Evolutionary conservation across 2,329 filamentous ascomycete species (phyloP).

Genomic region (Arthrobotrys pseudoclavata): DNA sequence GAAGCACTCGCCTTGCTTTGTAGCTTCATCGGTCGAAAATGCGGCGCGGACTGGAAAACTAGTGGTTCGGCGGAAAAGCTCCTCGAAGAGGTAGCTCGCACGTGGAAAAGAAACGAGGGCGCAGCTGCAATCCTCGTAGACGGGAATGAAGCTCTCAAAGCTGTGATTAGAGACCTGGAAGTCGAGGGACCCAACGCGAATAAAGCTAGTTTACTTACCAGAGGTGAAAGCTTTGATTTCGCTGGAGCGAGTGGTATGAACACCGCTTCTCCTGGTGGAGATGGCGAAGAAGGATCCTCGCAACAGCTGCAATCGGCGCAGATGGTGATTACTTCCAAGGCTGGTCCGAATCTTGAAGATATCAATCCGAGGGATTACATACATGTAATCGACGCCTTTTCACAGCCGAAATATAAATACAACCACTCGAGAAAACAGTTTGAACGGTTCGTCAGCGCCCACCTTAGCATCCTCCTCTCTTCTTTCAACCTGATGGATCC

Average conservation of each 20-base stretch:
- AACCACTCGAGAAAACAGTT: constrained; percentile 90
- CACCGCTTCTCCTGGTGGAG: constrained; percentile 37
- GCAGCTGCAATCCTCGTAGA: constrained; percentile 88
- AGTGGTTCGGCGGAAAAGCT: constrained; percentile 93
- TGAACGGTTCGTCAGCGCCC: constrained; percentile 72
- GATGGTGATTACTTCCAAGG: constrained; percentile 20
- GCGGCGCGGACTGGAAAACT: constrained; percentile 95
- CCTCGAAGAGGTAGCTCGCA: constrained; percentile 88
- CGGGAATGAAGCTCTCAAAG: constrained; percentile 80
- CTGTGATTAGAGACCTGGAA: constrained; percentile 86
- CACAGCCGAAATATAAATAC: constrained; percentile 84
- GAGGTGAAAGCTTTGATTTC: constrained; percentile 61
- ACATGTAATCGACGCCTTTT: constrained; percentile 84
- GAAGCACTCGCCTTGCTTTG: constrained; percentile 87
- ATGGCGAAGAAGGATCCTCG: constrained; percentile 53
- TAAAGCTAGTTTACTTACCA: constrained; percentile 67
- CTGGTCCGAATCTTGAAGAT: constrained; percentile 69
- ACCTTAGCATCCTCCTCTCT: constrained; percentile 13
- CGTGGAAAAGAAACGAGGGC: constrained; percentile 82
- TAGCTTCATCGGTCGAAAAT: constrained; percentile 90
- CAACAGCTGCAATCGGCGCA: constrained; percentile 17
- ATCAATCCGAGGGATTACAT: constrained; percentile 84
- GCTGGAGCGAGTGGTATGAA: constrained; percentile 48
- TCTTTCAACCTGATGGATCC: constrained; percentile 41
- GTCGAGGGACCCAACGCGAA: constrained; percentile 66